Conservation (phyloP, 257 asterid genomes). For the Solanum bukasovii region DNA sequence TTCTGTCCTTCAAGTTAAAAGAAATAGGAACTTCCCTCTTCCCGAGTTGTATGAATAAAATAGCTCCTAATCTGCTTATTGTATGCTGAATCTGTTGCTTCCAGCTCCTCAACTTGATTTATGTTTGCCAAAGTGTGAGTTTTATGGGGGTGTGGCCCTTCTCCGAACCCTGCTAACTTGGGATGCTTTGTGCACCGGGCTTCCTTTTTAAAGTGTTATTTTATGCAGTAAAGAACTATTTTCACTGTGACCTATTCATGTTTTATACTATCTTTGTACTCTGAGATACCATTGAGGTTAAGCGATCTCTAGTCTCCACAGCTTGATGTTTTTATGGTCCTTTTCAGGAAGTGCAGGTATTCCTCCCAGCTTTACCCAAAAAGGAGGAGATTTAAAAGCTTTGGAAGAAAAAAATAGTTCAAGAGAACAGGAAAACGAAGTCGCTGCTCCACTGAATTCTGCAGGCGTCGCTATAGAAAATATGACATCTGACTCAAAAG, state of each 20-base stretch:
- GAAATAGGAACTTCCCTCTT: not conserved
- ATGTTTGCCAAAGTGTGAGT: not conserved
- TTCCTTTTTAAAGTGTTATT: not conserved
- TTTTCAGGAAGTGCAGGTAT: constrained; percentile 13
- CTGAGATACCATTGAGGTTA: not conserved
- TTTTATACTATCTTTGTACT: not conserved
- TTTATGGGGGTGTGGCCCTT: not conserved
- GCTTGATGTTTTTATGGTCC: not conserved
- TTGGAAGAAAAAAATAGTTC: constrained; percentile 21
- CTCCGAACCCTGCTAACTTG: not conserved
- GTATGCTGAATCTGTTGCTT: not conserved
- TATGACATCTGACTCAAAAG: constrained; percentile 11
- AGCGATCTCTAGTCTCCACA: not conserved
- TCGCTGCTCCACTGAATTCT: constrained; percentile 18
- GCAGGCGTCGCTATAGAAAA: constrained; percentile 10
- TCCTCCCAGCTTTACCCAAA: constrained; percentile 12
- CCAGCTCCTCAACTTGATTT: not conserved
- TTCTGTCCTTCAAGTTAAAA: not conserved
- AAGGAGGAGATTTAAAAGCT: constrained; percentile 16
- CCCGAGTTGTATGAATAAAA: not conserved
- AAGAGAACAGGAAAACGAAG: constrained; percentile 13
- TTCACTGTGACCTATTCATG: not conserved
- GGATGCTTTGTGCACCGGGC: not conserved
- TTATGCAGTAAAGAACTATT: not conserved
- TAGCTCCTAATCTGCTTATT: not conserved